A percentile compares a stretch with the other conserved stretches of the same genome.
phyloP scores from a whole-genome alignment of 306 rosid species.

The Begonia fuchsioides region DNA sequence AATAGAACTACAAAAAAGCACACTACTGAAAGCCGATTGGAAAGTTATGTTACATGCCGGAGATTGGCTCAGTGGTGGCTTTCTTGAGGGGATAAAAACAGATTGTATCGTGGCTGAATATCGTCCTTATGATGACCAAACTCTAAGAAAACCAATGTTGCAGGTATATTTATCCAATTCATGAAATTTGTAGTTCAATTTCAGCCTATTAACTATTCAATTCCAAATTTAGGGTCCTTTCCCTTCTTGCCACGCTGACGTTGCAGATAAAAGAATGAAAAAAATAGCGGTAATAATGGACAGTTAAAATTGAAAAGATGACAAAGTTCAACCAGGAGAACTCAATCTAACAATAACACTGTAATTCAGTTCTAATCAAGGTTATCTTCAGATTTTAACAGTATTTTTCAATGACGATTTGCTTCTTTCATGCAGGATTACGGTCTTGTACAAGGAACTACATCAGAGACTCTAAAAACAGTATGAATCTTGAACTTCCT shows the following conservation, averaged over 20 bases:
- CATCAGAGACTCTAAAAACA: conserved; percentile 19
- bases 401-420: conserved; percentile 8
- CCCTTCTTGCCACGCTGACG: conserved; percentile 77
- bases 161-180: conserved; percentile 25
- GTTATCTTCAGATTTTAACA: conserved; percentile 20
- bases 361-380: conserved; percentile 35
- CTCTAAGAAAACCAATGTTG: conserved; percentile 33
- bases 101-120: conserved; percentile 90
- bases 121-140: conserved; percentile 57
- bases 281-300: conserved; percentile 28
- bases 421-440: conserved; percentile 34
- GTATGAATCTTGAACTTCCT: conserved; percentile 32
- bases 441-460: conserved; percentile 35
- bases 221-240: conserved; percentile 37
- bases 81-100: no score
- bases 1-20: conserved; percentile 74
- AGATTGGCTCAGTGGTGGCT: no score
- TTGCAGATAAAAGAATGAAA: conserved; percentile 33
- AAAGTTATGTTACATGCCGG: conserved; percentile 45
- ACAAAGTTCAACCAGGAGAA: conserved; percentile 24
- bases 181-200: conserved; percentile 2
- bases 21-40: conserved; percentile 91
- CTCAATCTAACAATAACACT: conserved; percentile 17
- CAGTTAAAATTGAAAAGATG: conserved; percentile 29
- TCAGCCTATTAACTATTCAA: background rate